Base-by-base conservation (phyloP, 169 alveolate species). In the Plasmodium knowlesi region DNA sequence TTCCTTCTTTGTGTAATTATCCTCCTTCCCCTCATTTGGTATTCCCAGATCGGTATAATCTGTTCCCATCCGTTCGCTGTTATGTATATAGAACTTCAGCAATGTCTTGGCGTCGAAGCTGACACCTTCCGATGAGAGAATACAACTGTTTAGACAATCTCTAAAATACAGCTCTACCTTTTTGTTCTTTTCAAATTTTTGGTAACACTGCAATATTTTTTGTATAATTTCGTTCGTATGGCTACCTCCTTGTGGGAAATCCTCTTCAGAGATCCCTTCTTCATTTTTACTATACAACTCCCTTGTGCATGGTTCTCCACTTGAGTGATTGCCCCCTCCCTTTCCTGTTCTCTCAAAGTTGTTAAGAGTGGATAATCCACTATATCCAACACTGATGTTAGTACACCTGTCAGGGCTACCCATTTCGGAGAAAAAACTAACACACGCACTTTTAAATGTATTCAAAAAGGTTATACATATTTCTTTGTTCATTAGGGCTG, bases 81-180 rank as follows among this genome's bases (percentile, higher is more conserved):
- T 88, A 32, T 5, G 39, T 16, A 88, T 79, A 22, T 76, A 88
- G 79, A 88, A 88, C 6, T 57, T 34, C n/a, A 88, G 74, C 46
- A 88, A 32, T 30, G 30, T 19, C 71, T 41, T 30, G 30, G 79
- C 70, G 50, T 88, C 73, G 37, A 79, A 88, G 46, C 34, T 19
- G 10, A 80, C 30, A 16, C 9, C 32, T 41, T 57, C 79, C 3
- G 83, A 79, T 25, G 88, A 76, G 22, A 79, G 37, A 9, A 88
- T 30, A 41, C 94, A 79, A 22, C 83, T 78, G 67, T 76, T 88
- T 79, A 88, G 19, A 39, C 94, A 88, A 46, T 88, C 94, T 32
- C 41, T 79, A 50, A 79, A 19, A 67, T 39, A 88, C 41, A 88
- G 50, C 61, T 88, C 94, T 14, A 78, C 34, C 34, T 88, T 88